phyloP scores from a whole-genome alignment of 2,329 filamentous ascomycete genomes.

The Emergomyces orientalis region DNA sequence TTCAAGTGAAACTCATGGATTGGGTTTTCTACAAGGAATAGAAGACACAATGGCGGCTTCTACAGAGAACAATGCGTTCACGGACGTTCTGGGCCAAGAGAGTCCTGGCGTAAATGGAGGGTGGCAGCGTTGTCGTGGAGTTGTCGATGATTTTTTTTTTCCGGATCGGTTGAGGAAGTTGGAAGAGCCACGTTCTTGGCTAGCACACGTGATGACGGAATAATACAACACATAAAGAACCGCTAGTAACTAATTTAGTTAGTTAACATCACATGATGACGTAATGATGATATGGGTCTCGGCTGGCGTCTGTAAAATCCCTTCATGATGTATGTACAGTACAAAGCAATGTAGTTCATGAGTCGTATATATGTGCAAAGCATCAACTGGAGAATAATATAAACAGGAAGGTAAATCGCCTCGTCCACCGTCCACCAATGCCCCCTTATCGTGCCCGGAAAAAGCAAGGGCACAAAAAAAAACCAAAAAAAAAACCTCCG shows the following conservation, averaged over 20 bases:
- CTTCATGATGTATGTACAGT: background rate
- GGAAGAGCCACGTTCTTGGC: background rate
- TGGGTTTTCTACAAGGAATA: background rate
- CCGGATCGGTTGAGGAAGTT: background rate
- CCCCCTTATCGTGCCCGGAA: background rate
- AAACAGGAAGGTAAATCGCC: background rate
- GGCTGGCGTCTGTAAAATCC: no score
- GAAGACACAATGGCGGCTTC: no score
- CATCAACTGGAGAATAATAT: background rate
- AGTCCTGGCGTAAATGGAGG: background rate
- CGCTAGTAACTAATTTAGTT: background rate
- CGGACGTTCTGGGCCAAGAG: background rate
- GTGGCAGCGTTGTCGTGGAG: background rate
- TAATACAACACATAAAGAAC: background rate
- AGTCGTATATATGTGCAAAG: background rate
- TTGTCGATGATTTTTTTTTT: background rate
- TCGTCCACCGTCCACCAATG: background rate
- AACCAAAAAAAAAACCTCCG: background rate
- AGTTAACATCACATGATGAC: no score
- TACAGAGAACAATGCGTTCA: background rate
- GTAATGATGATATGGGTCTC: no score
- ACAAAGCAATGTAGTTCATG: background rate
- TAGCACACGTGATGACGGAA: background rate
- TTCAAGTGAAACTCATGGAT: conserved; percentile 4
- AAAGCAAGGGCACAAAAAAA: background rate